Conservation (phyloP, 2,329 filamentous ascomycete species). For the Neopestalotiopsis rosae region DNA sequence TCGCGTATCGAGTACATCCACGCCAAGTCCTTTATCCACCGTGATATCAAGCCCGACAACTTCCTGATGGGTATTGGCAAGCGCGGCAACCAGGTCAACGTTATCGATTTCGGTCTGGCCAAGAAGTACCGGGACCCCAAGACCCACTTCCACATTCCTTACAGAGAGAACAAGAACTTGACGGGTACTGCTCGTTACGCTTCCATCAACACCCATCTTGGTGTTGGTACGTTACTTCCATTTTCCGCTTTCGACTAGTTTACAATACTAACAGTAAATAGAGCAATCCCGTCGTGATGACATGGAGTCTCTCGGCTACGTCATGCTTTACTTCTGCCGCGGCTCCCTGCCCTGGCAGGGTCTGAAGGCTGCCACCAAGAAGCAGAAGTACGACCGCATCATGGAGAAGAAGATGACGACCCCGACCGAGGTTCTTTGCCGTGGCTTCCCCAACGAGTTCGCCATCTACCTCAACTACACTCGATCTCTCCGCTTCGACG, state of each 20-base stretch:
- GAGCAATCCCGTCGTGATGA: conserved; percentile 99
- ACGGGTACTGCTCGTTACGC: conserved; percentile 98
- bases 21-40: conserved; percentile 99
- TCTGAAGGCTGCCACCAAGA: conserved; percentile 97
- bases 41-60: conserved; percentile 99
- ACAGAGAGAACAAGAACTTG: conserved; percentile 99
- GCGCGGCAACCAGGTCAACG: conserved; percentile 98
- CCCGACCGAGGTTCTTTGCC: conserved; percentile 96
- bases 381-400: conserved; percentile 99
- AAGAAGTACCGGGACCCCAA: conserved; percentile 99
- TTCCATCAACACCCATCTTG: conserved; percentile 97
- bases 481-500: conserved; percentile 96
- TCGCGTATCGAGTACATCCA: conserved; percentile 99
- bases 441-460: conserved; percentile 98
- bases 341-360: conserved; percentile 99
- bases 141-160: conserved; percentile 99
- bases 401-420: conserved; percentile 99
- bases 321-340: conserved; percentile 99
- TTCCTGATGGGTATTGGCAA: conserved; percentile 99
- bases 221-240: conserved; percentile 71
- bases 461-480: conserved; percentile 99
- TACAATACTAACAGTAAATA: conserved; percentile 41
- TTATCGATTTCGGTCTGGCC: conserved; percentile 97
- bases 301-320: conserved; percentile 98
- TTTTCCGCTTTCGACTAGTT: background rate